These are phyloP conservation scores for Phaeosphaeriaceae sp. DNA, from an alignment of 2,329 filamentous ascomycete species.

Conservation along the genomic window DNA sequence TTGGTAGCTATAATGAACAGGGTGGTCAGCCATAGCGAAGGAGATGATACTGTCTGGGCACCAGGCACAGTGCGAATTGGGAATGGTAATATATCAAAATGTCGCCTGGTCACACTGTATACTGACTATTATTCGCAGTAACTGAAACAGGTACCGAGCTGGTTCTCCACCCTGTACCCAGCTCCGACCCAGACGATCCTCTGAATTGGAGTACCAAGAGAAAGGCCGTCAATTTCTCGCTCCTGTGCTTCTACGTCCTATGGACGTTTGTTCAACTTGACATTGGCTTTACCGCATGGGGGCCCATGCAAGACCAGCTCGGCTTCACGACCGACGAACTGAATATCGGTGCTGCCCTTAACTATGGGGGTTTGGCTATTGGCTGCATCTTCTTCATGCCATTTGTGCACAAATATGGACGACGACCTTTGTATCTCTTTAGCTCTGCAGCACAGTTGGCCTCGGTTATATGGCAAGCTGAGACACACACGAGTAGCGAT, in stretches of 20 bases:
- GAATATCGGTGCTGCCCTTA: conserved; percentile 56
- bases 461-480: conserved; percentile 53
- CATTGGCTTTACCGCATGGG: conserved; percentile 52
- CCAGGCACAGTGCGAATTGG: too few relatives aligned
- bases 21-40: too few relatives aligned
- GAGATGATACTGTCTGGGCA: too few relatives aligned
- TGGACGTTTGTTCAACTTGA: conserved; percentile 53
- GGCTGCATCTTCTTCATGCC: conserved; percentile 54
- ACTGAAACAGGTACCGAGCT: conserved; percentile 5
- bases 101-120: too few relatives aligned
- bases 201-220: conserved; percentile 53
- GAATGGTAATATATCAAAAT: too few relatives aligned
- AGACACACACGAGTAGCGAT: conserved; percentile 51
- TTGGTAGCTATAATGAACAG: too few relatives aligned
- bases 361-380: conserved; percentile 51
- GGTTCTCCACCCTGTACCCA: conserved; percentile 16
- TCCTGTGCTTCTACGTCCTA: conserved; percentile 52
- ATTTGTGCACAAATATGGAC: conserved; percentile 55
- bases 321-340: conserved; percentile 49
- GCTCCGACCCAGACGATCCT: conserved; percentile 17
- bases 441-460: conserved; percentile 50
- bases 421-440: conserved; percentile 55
- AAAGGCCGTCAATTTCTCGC: conserved; percentile 52
- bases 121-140: background rate
- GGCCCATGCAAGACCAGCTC: conserved; percentile 51